Conservation (phyloP, 257 asterid genomes). For the Nemophila menziesii region DNA sequence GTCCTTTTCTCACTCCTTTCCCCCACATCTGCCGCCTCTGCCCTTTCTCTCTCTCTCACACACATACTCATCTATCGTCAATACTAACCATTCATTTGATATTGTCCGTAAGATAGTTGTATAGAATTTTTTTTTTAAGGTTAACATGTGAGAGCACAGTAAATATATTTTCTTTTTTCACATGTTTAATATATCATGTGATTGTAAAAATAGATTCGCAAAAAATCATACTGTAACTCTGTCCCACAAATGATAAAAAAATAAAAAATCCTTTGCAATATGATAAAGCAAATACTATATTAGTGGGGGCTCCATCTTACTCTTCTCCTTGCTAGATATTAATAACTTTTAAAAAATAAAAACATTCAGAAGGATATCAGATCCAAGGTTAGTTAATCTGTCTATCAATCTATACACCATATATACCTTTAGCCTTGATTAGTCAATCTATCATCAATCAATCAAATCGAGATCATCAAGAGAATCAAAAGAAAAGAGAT, state of each 20-base stretch:
- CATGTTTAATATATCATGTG: too few relatives aligned
- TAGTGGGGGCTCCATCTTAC: too few relatives aligned
- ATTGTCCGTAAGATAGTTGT: too few relatives aligned
- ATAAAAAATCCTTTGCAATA: too few relatives aligned
- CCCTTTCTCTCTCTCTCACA: too few relatives aligned
- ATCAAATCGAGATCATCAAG: conserved; percentile 38
- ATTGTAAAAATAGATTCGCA: too few relatives aligned
- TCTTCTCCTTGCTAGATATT: conserved; percentile 17
- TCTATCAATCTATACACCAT: conserved; percentile 25
- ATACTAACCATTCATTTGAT: conserved; percentile 52
- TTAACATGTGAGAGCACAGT: too few relatives aligned
- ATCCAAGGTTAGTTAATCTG: conserved; percentile 55
- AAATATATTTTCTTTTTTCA: background rate
- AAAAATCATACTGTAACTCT: too few relatives aligned
- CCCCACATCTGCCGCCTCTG: too few relatives aligned
- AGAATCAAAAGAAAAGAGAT: conserved; percentile 1
- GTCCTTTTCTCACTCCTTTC: conserved; percentile 78
- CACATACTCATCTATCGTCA: conserved; percentile 42
- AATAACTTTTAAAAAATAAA: conserved; percentile 22
- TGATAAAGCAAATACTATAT: too few relatives aligned
- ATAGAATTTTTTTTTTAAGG: too few relatives aligned
- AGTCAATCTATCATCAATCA: conserved; percentile 79
- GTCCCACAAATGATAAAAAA: too few relatives aligned
- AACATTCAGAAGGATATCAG: conserved; percentile 30
- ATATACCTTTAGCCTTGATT: conserved; percentile 25